A percentile compares a stretch with the other conserved stretches of the same genome.
These are phyloP conservation scores for Shiraia sp. DNA, from an alignment of 2,329 filamentous ascomycete species.

Conservation along the genomic window DNA sequence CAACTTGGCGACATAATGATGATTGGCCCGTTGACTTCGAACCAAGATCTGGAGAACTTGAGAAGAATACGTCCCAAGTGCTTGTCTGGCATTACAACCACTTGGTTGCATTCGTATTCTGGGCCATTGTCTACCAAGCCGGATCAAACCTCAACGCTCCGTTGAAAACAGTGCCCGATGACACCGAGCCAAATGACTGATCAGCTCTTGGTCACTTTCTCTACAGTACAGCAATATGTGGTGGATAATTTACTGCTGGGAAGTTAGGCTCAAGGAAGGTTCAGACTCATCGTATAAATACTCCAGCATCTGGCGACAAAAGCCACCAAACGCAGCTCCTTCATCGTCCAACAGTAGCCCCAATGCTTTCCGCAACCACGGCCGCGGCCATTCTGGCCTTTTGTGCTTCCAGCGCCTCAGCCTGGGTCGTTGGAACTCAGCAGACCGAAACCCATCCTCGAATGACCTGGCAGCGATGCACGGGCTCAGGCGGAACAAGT, in stretches of 20 bases:
- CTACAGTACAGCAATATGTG: constrained; percentile 15
- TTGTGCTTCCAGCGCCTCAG: constrained; percentile 30
- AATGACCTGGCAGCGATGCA: constrained; percentile 41
- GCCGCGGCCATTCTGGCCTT: constrained; percentile 27
- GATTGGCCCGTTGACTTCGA: constrained; percentile 2
- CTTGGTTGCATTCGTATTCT: constrained; percentile 5
- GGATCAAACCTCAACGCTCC: constrained; percentile 20
- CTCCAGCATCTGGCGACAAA: neutral
- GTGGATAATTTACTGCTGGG: constrained; percentile 2
- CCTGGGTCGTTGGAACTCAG: constrained; percentile 42
- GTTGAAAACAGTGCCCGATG: constrained; percentile 19
- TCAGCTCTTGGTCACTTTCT: constrained; percentile 10
- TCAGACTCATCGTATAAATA: constrained; percentile 13
- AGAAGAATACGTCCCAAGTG: constrained; percentile 6
- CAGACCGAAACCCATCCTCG: constrained; percentile 44
- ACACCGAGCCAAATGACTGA: constrained; percentile 13
- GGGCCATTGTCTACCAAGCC: constrained; percentile 13
- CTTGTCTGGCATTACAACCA: constrained; percentile 8
- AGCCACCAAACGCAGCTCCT: constrained; percentile 1
- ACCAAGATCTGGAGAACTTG: constrained; percentile 10
- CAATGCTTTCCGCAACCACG: constrained; percentile 26
- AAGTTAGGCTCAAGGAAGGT: neutral
- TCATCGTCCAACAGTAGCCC: constrained; percentile 1
- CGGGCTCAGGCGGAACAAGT: constrained; percentile 32
- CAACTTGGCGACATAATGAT: constrained; percentile 19